These are phyloP conservation scores for Podospora bellae-mahoneyi DNA, from an alignment of 495 filamentous ascomycete species.

Conservation along the genomic window DNA sequence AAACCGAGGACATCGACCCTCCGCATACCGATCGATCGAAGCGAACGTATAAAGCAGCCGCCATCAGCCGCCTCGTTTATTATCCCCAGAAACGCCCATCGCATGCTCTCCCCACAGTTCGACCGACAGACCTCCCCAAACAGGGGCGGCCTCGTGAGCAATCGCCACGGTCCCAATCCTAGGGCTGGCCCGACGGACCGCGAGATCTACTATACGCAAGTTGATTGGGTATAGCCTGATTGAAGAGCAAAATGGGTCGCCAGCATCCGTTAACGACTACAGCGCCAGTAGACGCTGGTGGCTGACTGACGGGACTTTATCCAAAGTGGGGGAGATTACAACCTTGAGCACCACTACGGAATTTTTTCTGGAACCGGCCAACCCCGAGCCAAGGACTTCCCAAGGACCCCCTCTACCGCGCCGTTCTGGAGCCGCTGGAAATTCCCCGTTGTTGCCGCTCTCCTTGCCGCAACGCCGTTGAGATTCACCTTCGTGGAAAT, in stretches of 20 bases:
- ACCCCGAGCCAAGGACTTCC: slow-evolving; percentile 10
- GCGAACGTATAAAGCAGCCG: not conserved
- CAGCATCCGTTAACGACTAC: slow-evolving; percentile 8
- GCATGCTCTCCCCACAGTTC: not conserved
- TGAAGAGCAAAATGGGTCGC: slow-evolving; percentile 15
- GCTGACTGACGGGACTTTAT: slow-evolving; percentile 24
- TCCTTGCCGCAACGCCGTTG: slow-evolving; percentile 7
- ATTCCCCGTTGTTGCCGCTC: not conserved
- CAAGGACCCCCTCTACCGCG: not conserved
- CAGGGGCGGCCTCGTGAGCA: not conserved
- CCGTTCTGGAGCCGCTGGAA: not conserved
- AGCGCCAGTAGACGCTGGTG: slow-evolving; percentile 18
- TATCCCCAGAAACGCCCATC: not conserved
- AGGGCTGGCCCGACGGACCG: slow-evolving; percentile 35
- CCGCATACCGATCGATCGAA: not conserved
- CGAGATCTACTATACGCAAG: slow-evolving; percentile 27
- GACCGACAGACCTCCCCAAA: not conserved
- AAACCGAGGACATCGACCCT: not conserved
- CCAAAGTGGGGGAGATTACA: slow-evolving; percentile 35
- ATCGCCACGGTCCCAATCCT: not conserved
- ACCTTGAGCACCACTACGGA: slow-evolving; percentile 17
- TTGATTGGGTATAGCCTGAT: slow-evolving; percentile 34
- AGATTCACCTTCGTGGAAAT: not conserved
- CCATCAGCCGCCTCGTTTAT: not conserved
- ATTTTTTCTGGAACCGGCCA: slow-evolving; percentile 27